These are phyloP conservation scores for Lophiotrema nucula DNA, from an alignment of 495 filamentous ascomycete genomes.

Conservation along the genomic window DNA sequence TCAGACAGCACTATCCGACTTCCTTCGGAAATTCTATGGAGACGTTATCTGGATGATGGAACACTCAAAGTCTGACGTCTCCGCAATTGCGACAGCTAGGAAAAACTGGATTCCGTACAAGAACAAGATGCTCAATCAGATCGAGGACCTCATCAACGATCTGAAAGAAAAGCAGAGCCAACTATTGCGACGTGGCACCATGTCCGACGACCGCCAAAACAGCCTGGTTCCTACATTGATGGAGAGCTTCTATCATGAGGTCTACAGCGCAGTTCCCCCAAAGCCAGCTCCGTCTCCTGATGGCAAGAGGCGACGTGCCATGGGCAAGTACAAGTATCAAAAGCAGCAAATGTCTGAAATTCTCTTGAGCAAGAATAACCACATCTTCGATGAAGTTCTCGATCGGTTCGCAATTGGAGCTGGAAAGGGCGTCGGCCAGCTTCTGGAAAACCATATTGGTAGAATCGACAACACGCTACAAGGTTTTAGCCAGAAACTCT, in stretches of 20 bases:
- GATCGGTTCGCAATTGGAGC: too few relatives aligned
- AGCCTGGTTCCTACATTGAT: not conserved
- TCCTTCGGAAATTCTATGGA: not conserved
- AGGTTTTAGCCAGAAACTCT: not conserved
- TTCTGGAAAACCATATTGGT: not conserved
- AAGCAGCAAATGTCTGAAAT: not conserved
- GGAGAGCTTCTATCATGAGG: not conserved
- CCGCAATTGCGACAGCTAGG: not conserved
- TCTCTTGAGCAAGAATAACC: not conserved
- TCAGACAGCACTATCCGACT: not conserved
- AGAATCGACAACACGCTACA: not conserved
- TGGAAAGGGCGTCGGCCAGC: not conserved
- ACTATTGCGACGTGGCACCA: not conserved
- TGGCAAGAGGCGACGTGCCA: not conserved
- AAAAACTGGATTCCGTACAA: not conserved
- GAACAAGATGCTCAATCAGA: not conserved
- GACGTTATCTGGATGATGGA: not conserved
- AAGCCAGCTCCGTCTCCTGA: not conserved
- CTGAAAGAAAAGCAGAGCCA: not conserved
- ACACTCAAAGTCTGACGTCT: not conserved
- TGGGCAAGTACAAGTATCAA: not conserved
- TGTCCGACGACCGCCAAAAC: not conserved
- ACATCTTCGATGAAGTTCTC: conserved; percentile 1
- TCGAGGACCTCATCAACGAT: not conserved
- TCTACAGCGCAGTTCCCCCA: not conserved